Conservation (phyloP, 257 asterid species). For the Prunella vulgaris region DNA sequence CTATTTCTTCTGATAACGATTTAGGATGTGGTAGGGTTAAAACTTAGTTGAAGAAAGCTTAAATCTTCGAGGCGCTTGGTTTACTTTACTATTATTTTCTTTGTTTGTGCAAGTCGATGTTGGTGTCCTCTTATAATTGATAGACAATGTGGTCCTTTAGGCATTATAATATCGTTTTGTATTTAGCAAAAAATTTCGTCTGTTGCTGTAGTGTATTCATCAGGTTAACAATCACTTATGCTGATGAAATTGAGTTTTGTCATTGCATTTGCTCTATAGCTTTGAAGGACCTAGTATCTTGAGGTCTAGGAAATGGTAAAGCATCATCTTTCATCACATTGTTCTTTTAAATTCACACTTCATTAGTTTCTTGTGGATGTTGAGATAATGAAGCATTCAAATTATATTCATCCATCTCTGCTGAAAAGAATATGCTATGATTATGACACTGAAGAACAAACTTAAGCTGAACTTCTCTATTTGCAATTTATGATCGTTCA, state of each 20-base stretch:
- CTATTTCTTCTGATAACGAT: background rate
- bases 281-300: conserved; percentile 9
- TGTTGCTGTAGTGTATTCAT: background rate
- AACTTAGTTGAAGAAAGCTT: conserved; percentile 18
- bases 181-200: background rate
- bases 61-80: conserved; percentile 18
- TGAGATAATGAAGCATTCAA: conserved; percentile 4
- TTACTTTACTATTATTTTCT: background rate
- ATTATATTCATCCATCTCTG: background rate
- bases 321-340: background rate
- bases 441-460: conserved; percentile 1
- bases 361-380: background rate
- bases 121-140: conserved; percentile 13
- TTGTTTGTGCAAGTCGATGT: background rate
- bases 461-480: background rate
- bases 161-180: background rate
- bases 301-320: background rate
- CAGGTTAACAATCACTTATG: background rate
- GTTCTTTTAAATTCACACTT: background rate
- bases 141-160: background rate
- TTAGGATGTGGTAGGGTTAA: conserved; percentile 22
- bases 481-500: background rate
- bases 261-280: conserved; percentile 4
- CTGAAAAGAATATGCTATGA: background rate
- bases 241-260: background rate